Evolutionary conservation across 2,329 filamentous ascomycete species (phyloP).

Genomic region (Diplodia sapinea): DNA sequence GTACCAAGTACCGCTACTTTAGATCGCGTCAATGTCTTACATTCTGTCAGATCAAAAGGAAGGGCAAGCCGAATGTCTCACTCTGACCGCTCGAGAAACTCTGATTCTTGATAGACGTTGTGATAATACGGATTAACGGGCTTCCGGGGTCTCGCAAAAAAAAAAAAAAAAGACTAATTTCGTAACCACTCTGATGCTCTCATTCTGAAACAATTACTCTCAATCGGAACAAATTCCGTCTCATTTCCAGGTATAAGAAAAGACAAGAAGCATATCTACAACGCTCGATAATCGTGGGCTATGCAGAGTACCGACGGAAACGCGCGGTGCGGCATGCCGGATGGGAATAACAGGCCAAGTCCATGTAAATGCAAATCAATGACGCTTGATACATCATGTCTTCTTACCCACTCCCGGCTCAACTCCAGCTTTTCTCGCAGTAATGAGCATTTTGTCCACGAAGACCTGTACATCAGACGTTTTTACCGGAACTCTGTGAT

Average conservation of each 20-base stretch:
- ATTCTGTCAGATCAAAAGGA: not conserved
- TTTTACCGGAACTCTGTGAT: conserved; percentile 74
- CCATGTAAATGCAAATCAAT: not conserved
- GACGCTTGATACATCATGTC: not conserved
- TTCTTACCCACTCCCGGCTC: conserved; percentile 27
- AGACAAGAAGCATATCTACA: not conserved
- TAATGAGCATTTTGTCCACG: conserved; percentile 9
- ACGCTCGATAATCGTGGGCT: not conserved
- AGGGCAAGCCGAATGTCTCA: not conserved
- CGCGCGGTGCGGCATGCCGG: not conserved
- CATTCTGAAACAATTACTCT: not conserved
- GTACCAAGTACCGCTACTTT: not conserved
- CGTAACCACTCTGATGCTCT: not conserved
- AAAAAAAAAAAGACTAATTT: too few species aligned
- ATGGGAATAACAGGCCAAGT: not conserved
- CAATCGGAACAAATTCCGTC: not conserved
- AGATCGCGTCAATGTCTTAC: not conserved
- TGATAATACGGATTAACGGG: not conserved
- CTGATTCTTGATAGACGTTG: not conserved
- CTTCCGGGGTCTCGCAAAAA: not conserved
- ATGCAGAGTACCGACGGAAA: not conserved
- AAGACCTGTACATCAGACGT: conserved; percentile 60
- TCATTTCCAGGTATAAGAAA: not conserved
- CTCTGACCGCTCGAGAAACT: not conserved
- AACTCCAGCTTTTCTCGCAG: conserved; percentile 25